A percentile compares a stretch with the other conserved stretches of the same genome.
Conservation (phyloP, 495 filamentous ascomycete species). For the Pyrenopolyporus hunteri region DNA sequence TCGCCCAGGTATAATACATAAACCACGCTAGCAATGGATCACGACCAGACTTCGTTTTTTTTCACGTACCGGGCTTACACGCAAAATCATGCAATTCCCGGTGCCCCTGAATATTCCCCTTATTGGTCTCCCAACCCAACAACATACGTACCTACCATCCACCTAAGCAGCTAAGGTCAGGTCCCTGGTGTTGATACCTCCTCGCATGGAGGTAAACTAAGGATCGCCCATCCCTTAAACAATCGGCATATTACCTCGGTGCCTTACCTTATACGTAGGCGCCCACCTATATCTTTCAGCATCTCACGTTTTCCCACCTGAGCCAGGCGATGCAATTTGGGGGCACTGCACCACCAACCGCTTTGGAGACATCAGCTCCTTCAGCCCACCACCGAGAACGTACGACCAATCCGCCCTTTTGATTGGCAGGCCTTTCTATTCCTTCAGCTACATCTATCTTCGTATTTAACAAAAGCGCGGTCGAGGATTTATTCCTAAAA, state of each 20-base stretch:
- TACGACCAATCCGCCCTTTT: slow-evolving; percentile 19
- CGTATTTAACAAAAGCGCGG: slow-evolving; percentile 15
- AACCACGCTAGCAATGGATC: slow-evolving; percentile 19
- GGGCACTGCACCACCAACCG: slow-evolving; percentile 21
- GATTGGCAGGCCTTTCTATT: slow-evolving; percentile 31
- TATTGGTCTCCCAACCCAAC: slow-evolving; percentile 2
- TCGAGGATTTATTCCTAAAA: slow-evolving; percentile 14
- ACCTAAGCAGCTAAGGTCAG: no score
- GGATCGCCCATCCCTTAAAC: slow-evolving; percentile 10
- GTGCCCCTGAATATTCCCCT: slow-evolving; percentile 8
- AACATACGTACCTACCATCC: slow-evolving; percentile 7
- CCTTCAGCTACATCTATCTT: slow-evolving; percentile 32
- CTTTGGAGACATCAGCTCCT: slow-evolving; percentile 31
- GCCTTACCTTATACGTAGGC: slow-evolving; percentile 6
- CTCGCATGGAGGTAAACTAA: slow-evolving; percentile 16
- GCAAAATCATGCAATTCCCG: not conserved
- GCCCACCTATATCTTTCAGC: not conserved
- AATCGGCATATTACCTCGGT: slow-evolving; percentile 18
- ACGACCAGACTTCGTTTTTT: not conserved
- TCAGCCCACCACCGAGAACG: slow-evolving; percentile 24
- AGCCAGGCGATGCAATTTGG: slow-evolving; percentile 21
- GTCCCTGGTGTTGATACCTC: slow-evolving; percentile 3
- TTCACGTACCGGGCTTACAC: not conserved
- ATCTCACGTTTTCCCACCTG: slow-evolving; percentile 20
- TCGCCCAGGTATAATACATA: slow-evolving; percentile 6